Evolutionary conservation across 257 asterid species (phyloP), one percentile per base, ranked within the genome.

Genomic region (Ilex aquifolium): DNA sequence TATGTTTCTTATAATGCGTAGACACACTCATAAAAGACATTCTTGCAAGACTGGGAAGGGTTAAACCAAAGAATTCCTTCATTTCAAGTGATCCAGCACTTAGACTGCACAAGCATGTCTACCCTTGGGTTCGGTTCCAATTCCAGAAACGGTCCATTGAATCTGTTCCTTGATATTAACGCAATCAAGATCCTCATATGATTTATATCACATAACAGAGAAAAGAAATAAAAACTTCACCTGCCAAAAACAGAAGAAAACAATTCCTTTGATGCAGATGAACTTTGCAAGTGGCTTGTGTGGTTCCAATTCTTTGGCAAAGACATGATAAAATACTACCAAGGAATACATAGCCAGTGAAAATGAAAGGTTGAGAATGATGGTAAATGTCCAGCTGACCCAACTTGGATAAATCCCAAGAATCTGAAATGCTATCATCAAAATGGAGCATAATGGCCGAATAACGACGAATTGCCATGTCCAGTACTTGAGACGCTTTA

Each of bases 221-320:
- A 17, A 32, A 30, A 1, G 31, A 5, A 31, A 30, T 40, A n/a
- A 14, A 1, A 12, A 2, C 31, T 29, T 65, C 73, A 91, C 98
- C 98, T 92, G 99, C 97, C 97, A 92, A 71, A 87, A 89, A 81
- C 90, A 69, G 87, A 92, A 87, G 96, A 92, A 92, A 68, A 92
- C 95, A 21, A 85, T 78, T 65, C 97, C 96, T 67, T 77, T 77
- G 88, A 89, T 82, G 81, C 97, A 87, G 68, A 92, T 75, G 69
- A 92, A 92, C 93, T 89, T 87, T 16, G 97, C 71, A 44, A 89
- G 75, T 15, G 99, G 99, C 69, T 77, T 85, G 71, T 89, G 99
- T 16, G 97, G 94, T 70, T 79, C 78, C 80, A 92, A 65, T 63
- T 92, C 97, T 72, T 83, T 84, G 13, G 91, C 85, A n/a, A 92